phyloP scores from a whole-genome alignment of 106 monocot species.

The Xerophyta viscosa region DNA sequence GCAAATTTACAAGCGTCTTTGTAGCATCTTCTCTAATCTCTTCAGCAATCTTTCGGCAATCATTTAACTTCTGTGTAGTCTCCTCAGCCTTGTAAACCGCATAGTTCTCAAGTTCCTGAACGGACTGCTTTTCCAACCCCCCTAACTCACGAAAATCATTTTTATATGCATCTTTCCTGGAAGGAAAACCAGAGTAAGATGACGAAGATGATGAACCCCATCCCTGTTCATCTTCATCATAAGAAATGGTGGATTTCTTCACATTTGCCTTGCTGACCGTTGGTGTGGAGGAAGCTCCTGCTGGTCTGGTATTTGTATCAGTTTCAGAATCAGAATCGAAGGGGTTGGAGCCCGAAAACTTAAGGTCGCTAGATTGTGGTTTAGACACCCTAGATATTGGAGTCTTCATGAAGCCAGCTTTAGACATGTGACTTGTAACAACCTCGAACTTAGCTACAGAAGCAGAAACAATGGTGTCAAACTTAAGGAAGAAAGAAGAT shows the following conservation, averaged over 20 bases:
- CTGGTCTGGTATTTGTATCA: constrained; percentile 10
- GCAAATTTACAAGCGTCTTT: constrained; percentile 59
- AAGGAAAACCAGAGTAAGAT: constrained; percentile 4
- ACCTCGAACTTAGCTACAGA: background rate
- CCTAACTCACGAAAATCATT: constrained; percentile 44
- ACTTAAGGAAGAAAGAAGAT: too few relatives aligned
- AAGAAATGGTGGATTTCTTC: background rate
- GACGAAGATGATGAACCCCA: constrained; percentile 12
- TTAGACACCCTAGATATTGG: constrained; percentile 14
- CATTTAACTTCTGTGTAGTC: constrained; percentile 62
- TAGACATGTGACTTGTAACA: constrained; percentile 1
- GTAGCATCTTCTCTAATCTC: constrained; percentile 76
- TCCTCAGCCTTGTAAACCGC: constrained; percentile 78
- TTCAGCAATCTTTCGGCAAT: constrained; percentile 74
- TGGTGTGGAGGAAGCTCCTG: constrained; percentile 25
- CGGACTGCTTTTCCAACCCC: constrained; percentile 62
- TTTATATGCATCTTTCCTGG: constrained; percentile 25
- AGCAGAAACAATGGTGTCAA: too few relatives aligned
- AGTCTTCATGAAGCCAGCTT: constrained; percentile 6
- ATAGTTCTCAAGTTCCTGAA: constrained; percentile 75
- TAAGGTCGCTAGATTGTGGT: constrained; percentile 5
- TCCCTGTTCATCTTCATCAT: constrained; percentile 20
- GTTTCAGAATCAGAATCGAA: constrained; percentile 64
- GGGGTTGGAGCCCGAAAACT: constrained; percentile 20
- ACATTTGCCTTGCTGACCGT: background rate